Conservation (phyloP, 306 rosid species). For the Gillenia trifoliata region DNA sequence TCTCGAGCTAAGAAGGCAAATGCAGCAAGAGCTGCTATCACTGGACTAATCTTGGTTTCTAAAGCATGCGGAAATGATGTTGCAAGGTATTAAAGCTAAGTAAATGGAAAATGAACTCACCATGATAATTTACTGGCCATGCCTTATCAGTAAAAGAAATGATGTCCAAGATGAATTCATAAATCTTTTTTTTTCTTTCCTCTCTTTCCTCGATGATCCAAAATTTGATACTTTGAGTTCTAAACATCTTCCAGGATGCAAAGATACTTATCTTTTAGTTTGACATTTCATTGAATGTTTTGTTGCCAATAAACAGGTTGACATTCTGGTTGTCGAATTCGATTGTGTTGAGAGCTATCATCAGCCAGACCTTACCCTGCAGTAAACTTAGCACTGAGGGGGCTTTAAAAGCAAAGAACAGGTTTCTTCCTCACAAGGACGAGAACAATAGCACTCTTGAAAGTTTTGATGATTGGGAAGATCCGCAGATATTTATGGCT, state of each 20-base stretch:
- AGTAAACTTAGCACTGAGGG: constrained; percentile 11
- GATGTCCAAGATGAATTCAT: not conserved
- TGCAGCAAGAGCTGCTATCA: constrained; percentile 65
- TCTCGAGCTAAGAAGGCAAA: constrained; percentile 49
- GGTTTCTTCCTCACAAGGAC: constrained; percentile 12
- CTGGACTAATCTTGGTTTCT: constrained; percentile 79
- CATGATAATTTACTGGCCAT: not conserved
- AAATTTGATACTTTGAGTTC: not conserved
- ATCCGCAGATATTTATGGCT: constrained; percentile 43
- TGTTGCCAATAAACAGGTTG: constrained; percentile 55
- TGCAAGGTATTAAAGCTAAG: constrained; percentile 53
- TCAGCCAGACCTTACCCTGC: constrained; percentile 38
- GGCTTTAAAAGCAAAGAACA: constrained; percentile 6
- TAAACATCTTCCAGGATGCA: not conserved
- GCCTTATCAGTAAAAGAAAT: not conserved
- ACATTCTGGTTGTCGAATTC: constrained; percentile 88
- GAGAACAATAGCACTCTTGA: constrained; percentile 31
- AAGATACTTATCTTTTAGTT: constrained; percentile 1
- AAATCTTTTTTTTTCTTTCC: not conserved
- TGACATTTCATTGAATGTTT: constrained; percentile 6
- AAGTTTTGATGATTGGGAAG: constrained; percentile 43
- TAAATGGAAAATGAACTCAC: not conserved
- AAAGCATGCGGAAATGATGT: constrained; percentile 94
- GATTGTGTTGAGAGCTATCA: constrained; percentile 61
- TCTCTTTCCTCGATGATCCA: not conserved